phyloP scores from a whole-genome alignment of 768 basidiomycete genomes.

The Naganishia vaughanmartiniae region DNA sequence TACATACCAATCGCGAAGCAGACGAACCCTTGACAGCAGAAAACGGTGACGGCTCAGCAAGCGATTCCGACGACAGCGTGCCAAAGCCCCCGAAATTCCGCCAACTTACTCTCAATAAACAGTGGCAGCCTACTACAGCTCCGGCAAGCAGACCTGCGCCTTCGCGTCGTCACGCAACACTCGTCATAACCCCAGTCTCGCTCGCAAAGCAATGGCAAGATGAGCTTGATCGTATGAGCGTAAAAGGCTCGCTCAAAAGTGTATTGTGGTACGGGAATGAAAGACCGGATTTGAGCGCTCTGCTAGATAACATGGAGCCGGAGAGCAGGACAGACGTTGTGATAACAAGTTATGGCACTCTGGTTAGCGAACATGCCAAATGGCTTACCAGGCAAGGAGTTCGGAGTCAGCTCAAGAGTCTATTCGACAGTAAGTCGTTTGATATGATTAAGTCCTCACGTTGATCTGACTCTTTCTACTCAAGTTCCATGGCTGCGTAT shows the following conservation, averaged over 20 bases:
- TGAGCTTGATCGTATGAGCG: constrained; percentile 81
- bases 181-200: constrained; percentile 90
- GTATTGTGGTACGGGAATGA: constrained; percentile 87
- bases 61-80: constrained; percentile 37
- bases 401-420: constrained; percentile 58
- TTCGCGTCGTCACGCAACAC: constrained; percentile 58
- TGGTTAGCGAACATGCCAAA: constrained; percentile 73
- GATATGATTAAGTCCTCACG: constrained; percentile 6
- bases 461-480: constrained; percentile 3
- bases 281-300: constrained; percentile 65
- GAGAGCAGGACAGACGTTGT: constrained; percentile 67
- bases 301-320: constrained; percentile 58
- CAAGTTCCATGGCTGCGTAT: constrained; percentile 77
- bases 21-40: constrained; percentile 38
- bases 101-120: constrained; percentile 49
- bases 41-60: constrained; percentile 34
- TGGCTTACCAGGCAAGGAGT: constrained; percentile 39
- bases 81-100: constrained; percentile 48
- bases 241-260: constrained; percentile 64
- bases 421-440: constrained; percentile 44
- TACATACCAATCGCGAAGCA: constrained; percentile 67
- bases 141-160: constrained; percentile 55
- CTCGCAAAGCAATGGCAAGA: constrained; percentile 89
- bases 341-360: constrained; percentile 85
- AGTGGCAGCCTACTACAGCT: constrained; percentile 58